A percentile compares a stretch with the other conserved stretches of the same genome.
These are phyloP conservation scores for Elongisporangium anandrum DNA, from an alignment of 352 stramenopile genomes.

Conservation along the genomic window DNA sequence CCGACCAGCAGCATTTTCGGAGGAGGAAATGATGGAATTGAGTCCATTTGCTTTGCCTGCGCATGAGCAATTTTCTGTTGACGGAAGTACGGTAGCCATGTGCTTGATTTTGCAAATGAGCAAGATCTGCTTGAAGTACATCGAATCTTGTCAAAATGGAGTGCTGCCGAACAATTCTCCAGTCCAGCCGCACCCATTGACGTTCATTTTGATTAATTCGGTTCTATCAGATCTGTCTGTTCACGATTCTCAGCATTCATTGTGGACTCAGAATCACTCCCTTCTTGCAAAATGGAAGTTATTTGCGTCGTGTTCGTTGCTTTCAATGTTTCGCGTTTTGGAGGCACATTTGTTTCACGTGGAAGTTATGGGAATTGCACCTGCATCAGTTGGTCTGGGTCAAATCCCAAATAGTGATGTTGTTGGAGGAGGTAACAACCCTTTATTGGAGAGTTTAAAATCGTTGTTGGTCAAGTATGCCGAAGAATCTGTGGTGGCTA, in stretches of 20 bases:
- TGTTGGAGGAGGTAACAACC: constrained; percentile 35
- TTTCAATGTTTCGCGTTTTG: constrained; percentile 65
- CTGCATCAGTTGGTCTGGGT: constrained; percentile 80
- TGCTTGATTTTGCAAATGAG: constrained; percentile 58
- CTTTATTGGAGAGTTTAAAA: constrained; percentile 71
- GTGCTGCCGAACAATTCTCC: constrained; percentile 56
- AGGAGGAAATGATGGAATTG: constrained; percentile 61
- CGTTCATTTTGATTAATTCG: constrained; percentile 87
- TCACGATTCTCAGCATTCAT: constrained; percentile 9
- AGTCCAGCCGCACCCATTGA: constrained; percentile 79
- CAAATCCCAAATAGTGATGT: constrained; percentile 32
- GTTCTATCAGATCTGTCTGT: constrained; percentile 54
- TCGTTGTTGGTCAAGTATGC: constrained; percentile 51
- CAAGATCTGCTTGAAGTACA: constrained; percentile 67
- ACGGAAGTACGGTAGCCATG: constrained; percentile 44
- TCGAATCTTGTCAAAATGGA: constrained; percentile 62
- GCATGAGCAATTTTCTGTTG: constrained; percentile 33
- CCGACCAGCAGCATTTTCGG: constrained; percentile 54
- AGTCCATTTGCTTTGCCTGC: constrained; percentile 53
- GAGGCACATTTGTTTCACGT: constrained; percentile 86
- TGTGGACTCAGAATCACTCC: constrained; percentile 12
- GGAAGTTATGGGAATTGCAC: constrained; percentile 67
- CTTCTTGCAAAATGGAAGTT: constrained; percentile 52
- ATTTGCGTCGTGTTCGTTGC: constrained; percentile 50
- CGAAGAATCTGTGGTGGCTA: constrained; percentile 9